Base-by-base conservation (phyloP, 352 stramenopile genomes). In the Aphanomyces astaci region DNA sequence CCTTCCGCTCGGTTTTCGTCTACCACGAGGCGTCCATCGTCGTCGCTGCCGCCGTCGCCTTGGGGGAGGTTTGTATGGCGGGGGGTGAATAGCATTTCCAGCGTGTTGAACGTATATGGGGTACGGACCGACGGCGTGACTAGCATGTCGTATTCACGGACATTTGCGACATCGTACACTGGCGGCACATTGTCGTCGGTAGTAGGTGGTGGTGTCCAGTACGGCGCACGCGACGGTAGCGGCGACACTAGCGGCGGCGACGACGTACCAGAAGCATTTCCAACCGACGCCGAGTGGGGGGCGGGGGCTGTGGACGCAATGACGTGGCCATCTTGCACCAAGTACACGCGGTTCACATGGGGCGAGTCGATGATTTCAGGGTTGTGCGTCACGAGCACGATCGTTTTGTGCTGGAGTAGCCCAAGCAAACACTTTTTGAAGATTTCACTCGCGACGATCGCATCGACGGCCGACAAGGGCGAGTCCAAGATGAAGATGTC, bases 371-470 rank as follows among this genome's bases (percentile, higher is more conserved):
- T 68, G 51, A 68, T 48, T 31, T 68, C 62, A 0, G 43, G 28
- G 46, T 68, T 60, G 32, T 97, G 92, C 5, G 89, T 96, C 0
- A 94, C 90, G 27, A 96, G 76, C 40, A 97, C 65, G 3, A 96
- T 76, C 25, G 78, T 88, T 52, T 76, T 76, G 64, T 86, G 22
- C 19, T 71, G 55, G 22, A 95, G 70, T 11, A 78, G 25, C 4
- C 74, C 57, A n/a, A 57, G 52, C 56, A 97, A 88, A 63, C 82
- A 93, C 32, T 96, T 70, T 13, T 89, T 64, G 69, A 97, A 97
- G n/a, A 97, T 66, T 72, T 94, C 81, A 54, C 81, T 84, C 24
- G 79, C 88, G 28, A 98, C 89, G 73, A 97, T 87, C 53, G 84
- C 83, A 75, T 98, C 93, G 1, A 98, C 90, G n/a, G 91, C 89